Evolutionary conservation across 352 stramenopile genomes (phyloP), one percentile per base, ranked within the genome.

Genomic region (Hyphochytrium catenoides): DNA sequence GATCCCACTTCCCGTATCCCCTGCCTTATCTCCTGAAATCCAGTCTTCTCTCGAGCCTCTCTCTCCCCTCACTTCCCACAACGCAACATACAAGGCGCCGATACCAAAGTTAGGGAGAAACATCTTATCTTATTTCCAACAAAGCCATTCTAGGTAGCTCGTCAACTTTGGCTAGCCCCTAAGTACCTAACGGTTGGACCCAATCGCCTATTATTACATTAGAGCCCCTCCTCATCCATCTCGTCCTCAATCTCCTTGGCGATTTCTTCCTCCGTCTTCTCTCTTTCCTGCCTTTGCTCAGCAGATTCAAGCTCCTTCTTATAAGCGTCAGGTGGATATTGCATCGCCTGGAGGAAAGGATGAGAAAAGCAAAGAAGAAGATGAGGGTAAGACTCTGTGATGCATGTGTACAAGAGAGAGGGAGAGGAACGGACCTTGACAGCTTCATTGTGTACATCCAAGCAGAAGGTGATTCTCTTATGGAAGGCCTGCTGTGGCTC

Each of bases 401-500:
- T 32, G 21, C 11, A 8, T 11, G 36, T 1, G n/a, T 15, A 30
- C 7, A 27, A 9, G 26, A 0, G 6, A 34, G 8, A 11, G 18
- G 14, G 12, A 12, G 24, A 16, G 21, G 21, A 9, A 35, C 63
- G 16, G 22, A 67, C 57, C 57, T 93, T 89, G 21, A 97, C 81
- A 26, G 91, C 91, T 59, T 97, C 88, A 53, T 96, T 97, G 62
- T 97, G 87, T 31, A 95, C 91, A 27, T 95, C 91, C 22, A 97
- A 62, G 59, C 89, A 97, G 51, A 97, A 98, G 3, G 78, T 83
- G 54, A 96, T 95, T 51, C 90, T 79, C 37, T 76, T 71, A 50
- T 96, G 78, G 54, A 97, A 96, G 8, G 85, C 89, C 43, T 81
- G 66, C 26, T 88, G 65, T 21, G 87, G 84, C 53, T 95, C 81